A percentile compares a stretch with the other conserved stretches of the same genome.
phyloP scores from a whole-genome alignment of 257 asterid genomes.

The Hygrophila difformis region DNA sequence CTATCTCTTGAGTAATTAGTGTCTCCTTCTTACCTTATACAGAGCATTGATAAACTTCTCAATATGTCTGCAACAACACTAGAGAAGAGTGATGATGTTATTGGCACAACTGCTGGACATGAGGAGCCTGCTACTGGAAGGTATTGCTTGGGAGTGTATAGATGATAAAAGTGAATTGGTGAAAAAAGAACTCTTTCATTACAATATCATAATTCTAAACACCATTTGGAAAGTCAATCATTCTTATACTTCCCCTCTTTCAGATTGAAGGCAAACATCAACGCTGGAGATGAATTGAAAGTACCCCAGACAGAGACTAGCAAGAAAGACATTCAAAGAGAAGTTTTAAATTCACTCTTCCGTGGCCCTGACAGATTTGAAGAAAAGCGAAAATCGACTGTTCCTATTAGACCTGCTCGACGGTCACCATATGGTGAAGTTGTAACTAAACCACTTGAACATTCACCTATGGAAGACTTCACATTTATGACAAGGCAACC shows the following conservation, averaged over 20 bases:
- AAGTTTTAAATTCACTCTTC: conserved; percentile 48
- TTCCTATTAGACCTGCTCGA: conserved; percentile 16
- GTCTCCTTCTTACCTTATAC: conserved; percentile 20
- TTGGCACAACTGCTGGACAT: conserved; percentile 26
- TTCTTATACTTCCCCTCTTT: conserved; percentile 16
- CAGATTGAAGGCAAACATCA: conserved; percentile 24
- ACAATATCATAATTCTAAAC: background rate
- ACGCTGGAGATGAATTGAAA: conserved; percentile 16
- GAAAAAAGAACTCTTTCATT: background rate
- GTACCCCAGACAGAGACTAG: conserved; percentile 21
- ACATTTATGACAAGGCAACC: conserved; percentile 38
- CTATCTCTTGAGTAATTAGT: too few species aligned
- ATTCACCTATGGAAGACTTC: conserved; percentile 31
- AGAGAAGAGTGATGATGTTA: conserved; percentile 54
- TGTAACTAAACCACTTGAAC: conserved; percentile 46
- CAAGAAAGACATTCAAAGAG: conserved; percentile 32
- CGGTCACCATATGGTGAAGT: conserved; percentile 23
- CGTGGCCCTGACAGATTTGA: conserved; percentile 26
- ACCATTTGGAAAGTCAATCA: conserved; percentile 9
- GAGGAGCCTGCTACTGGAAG: conserved; percentile 34
- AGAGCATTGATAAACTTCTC: conserved; percentile 76
- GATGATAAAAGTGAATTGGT: conserved; percentile 7
- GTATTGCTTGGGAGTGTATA: conserved; percentile 11
- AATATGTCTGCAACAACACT: conserved; percentile 47
- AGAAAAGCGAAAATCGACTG: conserved; percentile 17